These are phyloP conservation scores for Blastocystis sp. DNA, from an alignment of 352 stramenopile species.

Conservation along the genomic window DNA sequence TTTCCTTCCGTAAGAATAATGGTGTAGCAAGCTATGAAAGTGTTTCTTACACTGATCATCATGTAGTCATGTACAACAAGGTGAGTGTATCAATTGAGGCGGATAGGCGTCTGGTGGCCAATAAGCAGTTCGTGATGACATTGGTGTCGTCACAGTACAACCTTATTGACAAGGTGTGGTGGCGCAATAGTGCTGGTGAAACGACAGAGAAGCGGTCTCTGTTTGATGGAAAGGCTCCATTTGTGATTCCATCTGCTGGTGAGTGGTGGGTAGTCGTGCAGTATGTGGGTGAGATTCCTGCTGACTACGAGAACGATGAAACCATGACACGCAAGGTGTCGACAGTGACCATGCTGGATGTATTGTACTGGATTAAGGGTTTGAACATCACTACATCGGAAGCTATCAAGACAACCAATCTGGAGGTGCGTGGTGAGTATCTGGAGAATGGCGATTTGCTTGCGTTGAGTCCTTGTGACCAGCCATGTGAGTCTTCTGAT, in stretches of 20 bases:
- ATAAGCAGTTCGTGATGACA: slow-evolving; percentile 17
- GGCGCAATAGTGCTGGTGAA: background rate
- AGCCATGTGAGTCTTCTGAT: background rate
- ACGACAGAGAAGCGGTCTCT: background rate
- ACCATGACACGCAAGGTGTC: slow-evolving; percentile 19
- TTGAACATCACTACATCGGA: background rate
- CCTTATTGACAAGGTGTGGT: slow-evolving; percentile 17
- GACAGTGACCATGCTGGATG: background rate
- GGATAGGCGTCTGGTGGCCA: background rate
- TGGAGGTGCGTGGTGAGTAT: background rate
- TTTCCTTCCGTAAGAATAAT: background rate
- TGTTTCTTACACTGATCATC: background rate
- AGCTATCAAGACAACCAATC: slow-evolving; percentile 9
- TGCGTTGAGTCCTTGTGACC: background rate
- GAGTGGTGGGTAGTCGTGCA: slow-evolving; percentile 46
- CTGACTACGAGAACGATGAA: background rate
- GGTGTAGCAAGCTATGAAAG: too few species aligned
- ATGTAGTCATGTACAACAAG: slow-evolving; percentile 14
- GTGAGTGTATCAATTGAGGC: background rate
- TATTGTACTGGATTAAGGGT: slow-evolving; percentile 37
- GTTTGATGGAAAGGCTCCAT: slow-evolving; percentile 8
- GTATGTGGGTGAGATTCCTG: background rate
- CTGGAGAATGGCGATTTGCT: slow-evolving; percentile 28
- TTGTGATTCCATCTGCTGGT: background rate
- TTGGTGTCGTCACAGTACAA: background rate